phyloP scores from a whole-genome alignment of 2,329 filamentous ascomycete species.

The Alternaria hordeiaustralica region DNA sequence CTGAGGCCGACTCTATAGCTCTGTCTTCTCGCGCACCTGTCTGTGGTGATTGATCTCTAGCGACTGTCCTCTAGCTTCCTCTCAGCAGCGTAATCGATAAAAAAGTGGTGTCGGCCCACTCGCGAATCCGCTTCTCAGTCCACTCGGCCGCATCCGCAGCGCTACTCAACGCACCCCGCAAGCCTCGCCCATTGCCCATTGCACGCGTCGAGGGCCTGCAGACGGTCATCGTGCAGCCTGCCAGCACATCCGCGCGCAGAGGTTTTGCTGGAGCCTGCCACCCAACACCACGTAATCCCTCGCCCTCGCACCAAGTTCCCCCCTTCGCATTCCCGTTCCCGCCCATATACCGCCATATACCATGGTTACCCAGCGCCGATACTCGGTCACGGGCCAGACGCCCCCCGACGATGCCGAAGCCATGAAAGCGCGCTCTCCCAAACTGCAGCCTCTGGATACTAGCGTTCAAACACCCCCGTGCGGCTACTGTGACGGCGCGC shows the following conservation, averaged over 20 bases:
- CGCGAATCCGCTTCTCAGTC: conserved; percentile 10
- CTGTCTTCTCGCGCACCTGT: conserved; percentile 2
- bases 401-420: conserved; percentile 43
- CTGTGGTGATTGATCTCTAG: not conserved
- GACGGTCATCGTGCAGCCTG: conserved; percentile 23
- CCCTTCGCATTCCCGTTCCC: not conserved
- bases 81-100: conserved; percentile 30
- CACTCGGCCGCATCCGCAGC: conserved; percentile 21
- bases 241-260: conserved; percentile 25
- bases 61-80: conserved; percentile 3
- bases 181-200: conserved; percentile 22
- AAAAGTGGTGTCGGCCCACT: conserved; percentile 18
- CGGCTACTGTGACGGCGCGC: conserved; percentile 37
- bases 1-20: not conserved
- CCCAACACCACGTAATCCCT: conserved; percentile 17
- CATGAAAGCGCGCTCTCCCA: conserved; percentile 43
- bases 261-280: conserved; percentile 19
- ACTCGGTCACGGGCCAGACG: conserved; percentile 47
- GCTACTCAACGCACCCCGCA: conserved; percentile 35
- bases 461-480: conserved; percentile 41
- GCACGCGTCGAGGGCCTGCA: conserved; percentile 24
- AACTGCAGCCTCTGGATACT: conserved; percentile 46
- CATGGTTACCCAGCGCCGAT: conserved; percentile 45
- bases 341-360: conserved; percentile 2
- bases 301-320: not conserved